These are phyloP conservation scores for Diaporthe capsici DNA, from an alignment of 2,329 filamentous ascomycete genomes.

Conservation along the genomic window DNA sequence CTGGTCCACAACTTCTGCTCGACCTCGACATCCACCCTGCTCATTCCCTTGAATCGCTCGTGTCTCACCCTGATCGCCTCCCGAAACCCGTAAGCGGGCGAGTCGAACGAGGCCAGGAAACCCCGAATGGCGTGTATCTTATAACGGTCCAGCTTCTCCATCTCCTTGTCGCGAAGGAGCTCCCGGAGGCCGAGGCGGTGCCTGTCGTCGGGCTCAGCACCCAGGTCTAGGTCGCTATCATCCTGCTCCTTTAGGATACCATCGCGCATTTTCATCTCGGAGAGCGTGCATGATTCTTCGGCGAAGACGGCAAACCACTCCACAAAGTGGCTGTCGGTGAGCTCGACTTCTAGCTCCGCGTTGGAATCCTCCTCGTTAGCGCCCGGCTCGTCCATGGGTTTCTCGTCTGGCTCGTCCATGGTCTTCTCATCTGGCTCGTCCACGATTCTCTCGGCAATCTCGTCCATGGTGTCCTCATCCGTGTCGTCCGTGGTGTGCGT, in stretches of 20 bases:
- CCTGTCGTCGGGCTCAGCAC: not conserved
- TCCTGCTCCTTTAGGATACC: not conserved
- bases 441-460: too few species aligned
- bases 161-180: not conserved
- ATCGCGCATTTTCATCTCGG: slow-evolving; percentile 10
- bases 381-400: not conserved
- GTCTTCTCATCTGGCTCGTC: too few species aligned
- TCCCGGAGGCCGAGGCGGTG: not conserved
- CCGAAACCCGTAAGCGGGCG: not conserved
- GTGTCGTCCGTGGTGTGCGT: not conserved
- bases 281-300: not conserved
- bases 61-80: not conserved
- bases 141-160: not conserved
- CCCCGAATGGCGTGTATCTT: not conserved
- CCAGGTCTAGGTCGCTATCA: not conserved
- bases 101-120: not conserved
- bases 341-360: not conserved
- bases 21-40: not conserved
- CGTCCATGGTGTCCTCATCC: too few species aligned
- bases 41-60: not conserved
- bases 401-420: too few species aligned
- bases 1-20: not conserved
- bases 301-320: slow-evolving; percentile 1
- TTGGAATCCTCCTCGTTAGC: not conserved
- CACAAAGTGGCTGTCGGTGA: slow-evolving; percentile 2